Percentiles rank a stretch among this genome's conserved stretches.
phyloP scores from a whole-genome alignment of 225 moss, liverwort and hornwort genomes.

The Lunularia cruciata region DNA sequence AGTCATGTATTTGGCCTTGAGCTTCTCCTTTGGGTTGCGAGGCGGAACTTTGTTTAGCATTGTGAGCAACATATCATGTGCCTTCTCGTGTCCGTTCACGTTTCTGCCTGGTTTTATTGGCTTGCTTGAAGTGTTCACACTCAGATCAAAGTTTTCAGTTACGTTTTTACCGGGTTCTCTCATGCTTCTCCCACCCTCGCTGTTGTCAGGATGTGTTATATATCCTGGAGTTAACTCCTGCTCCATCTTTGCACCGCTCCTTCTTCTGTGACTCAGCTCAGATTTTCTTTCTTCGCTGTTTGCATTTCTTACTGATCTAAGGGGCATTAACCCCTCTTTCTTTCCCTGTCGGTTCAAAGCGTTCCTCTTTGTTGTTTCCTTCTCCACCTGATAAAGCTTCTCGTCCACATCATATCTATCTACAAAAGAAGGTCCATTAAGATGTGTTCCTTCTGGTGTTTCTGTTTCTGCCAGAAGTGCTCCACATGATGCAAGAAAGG shows the following conservation, averaged over 20 bases:
- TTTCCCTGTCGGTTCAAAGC: background rate
- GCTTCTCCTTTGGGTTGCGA: conserved; percentile 7
- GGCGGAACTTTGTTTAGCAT: conserved; percentile 27
- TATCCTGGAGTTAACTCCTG: background rate
- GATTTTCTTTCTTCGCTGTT: conserved; percentile 10
- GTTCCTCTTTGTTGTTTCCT: conserved; percentile 4
- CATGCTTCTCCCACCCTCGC: background rate
- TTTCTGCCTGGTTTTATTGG: conserved; percentile 10
- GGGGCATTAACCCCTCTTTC: conserved; percentile 12
- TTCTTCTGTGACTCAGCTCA: conserved; percentile 8
- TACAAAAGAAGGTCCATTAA: background rate
- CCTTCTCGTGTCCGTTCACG: background rate
- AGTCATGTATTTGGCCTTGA: conserved; percentile 12
- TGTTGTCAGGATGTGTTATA: background rate
- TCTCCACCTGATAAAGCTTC: background rate
- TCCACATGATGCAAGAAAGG: conserved; percentile 31
- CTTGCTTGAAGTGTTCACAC: background rate
- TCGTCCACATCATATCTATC: background rate
- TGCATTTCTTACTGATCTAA: conserved; percentile 2
- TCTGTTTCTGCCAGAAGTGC: conserved; percentile 23
- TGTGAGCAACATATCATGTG: conserved; percentile 21
- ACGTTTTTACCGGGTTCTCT: background rate
- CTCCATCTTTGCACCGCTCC: conserved; percentile 18
- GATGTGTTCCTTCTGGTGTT: background rate
- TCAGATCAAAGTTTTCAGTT: background rate